Conservation (phyloP, 2,329 filamentous ascomycete genomes). For the Fusarium irregulare region DNA sequence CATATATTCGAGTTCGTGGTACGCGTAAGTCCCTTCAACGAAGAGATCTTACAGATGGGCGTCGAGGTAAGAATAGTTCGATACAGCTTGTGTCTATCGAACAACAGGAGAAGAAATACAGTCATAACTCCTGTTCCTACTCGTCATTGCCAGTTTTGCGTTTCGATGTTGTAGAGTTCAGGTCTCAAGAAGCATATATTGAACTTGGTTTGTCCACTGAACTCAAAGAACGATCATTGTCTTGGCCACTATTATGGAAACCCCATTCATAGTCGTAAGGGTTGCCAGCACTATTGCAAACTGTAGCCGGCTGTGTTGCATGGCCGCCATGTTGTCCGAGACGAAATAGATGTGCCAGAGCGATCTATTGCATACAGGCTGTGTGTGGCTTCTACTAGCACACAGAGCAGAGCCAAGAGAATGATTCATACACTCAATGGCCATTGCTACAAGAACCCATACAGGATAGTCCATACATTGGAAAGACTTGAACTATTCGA, state of each 20-base stretch:
- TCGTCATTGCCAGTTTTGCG: background rate
- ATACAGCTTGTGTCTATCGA: background rate
- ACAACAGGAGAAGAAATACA: background rate
- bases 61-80: background rate
- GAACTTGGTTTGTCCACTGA: background rate
- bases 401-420: background rate
- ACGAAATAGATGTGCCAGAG: background rate
- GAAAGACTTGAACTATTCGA: background rate
- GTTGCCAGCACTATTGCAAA: background rate
- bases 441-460: background rate
- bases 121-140: background rate
- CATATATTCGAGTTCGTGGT: background rate
- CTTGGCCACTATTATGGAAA: background rate
- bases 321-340: background rate
- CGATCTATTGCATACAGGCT: background rate
- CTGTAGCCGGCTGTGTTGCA: background rate
- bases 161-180: background rate
- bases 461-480: background rate
- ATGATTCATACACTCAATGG: rapidly evolving
- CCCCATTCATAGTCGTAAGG: background rate
- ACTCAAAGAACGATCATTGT: background rate
- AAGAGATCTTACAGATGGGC: background rate
- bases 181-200: background rate
- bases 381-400: background rate
- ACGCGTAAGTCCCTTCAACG: too few relatives aligned